Percentiles rank a stretch among this genome's conserved stretches.
Conservation (phyloP, 2,329 filamentous ascomycete genomes). For the Xylariaceae sp. region DNA sequence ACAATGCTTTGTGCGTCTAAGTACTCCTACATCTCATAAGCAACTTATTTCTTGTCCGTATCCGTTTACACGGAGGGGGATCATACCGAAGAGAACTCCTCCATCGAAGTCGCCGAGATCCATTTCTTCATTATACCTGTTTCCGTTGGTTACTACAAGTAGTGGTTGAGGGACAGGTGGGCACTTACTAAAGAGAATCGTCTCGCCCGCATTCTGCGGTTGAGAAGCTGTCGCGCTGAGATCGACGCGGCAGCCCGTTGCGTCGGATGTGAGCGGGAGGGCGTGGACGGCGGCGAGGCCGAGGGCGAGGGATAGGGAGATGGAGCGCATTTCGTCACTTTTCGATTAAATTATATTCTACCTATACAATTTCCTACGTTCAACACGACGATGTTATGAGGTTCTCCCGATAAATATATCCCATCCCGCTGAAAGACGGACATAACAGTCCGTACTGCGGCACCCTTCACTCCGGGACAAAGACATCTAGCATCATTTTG, state of each 20-base stretch:
- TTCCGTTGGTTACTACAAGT: neutral
- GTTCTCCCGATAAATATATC: too few species aligned
- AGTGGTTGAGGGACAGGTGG: too few species aligned
- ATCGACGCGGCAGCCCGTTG: constrained; percentile 8
- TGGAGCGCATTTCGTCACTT: constrained; percentile 11
- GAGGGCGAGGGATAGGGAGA: constrained; percentile 1
- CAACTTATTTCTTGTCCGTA: too few species aligned
- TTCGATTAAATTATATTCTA: too few species aligned
- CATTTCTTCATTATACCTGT: constrained; percentile 15
- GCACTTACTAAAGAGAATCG: constrained; percentile 13
- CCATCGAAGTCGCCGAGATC: neutral
- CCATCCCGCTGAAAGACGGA: too few species aligned
- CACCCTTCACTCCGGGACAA: too few species aligned
- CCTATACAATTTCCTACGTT: too few species aligned
- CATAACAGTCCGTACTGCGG: too few species aligned
- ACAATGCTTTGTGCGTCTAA: constrained; percentile 12
- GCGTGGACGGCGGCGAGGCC: constrained; percentile 11
- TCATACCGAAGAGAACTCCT: constrained; percentile 16
- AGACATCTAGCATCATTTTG: too few species aligned
- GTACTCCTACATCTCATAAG: constrained; percentile 9
- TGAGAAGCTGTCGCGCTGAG: constrained; percentile 6
- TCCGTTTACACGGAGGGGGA: neutral
- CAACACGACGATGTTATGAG: too few species aligned
- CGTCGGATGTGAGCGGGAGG: neutral
- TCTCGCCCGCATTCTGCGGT: constrained; percentile 10